phyloP scores from a whole-genome alignment of 768 basidiomycete genomes.

The Agrocybe chaxingu region DNA sequence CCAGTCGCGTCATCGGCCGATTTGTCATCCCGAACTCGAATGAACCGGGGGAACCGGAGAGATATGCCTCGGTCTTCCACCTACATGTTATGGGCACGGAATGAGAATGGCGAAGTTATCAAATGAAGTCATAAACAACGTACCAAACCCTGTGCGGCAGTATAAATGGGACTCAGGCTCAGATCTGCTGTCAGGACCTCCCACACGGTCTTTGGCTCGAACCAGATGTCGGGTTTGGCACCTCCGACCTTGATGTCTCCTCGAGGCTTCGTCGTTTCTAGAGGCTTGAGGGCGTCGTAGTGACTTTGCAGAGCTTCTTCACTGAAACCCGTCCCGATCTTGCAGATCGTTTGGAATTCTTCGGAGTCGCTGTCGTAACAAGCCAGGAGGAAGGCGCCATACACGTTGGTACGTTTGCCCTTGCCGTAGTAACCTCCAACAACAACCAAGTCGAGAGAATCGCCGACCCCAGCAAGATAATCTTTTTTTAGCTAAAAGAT shows the following conservation, averaged over 20 bases:
- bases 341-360: conserved; percentile 96
- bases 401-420: conserved; percentile 96
- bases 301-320: conserved; percentile 85
- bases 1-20: conserved; percentile 87
- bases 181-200: conserved; percentile 97
- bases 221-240: conserved; percentile 97
- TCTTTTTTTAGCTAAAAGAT: conserved; percentile 88
- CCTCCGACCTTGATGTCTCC: conserved; percentile 88
- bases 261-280: conserved; percentile 66
- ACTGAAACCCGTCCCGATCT: conserved; percentile 97
- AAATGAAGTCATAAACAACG: conserved; percentile 21
- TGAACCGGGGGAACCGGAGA: conserved; percentile 92
- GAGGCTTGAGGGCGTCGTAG: conserved; percentile 75
- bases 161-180: conserved; percentile 94
- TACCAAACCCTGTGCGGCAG: conserved; percentile 90
- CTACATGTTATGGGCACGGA: conserved; percentile 30
- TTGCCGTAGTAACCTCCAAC: conserved; percentile 97
- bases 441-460: conserved; percentile 97
- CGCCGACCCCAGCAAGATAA: conserved; percentile 93
- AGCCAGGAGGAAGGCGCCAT: conserved; percentile 96
- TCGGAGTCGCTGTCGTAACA: conserved; percentile 95
- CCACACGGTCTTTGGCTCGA: conserved; percentile 97
- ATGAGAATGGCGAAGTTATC: background rate
- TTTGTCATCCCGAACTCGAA: conserved; percentile 93
- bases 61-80: conserved; percentile 91